Base-by-base conservation (phyloP, 768 basidiomycete species). In the Suillus lakei region DNA sequence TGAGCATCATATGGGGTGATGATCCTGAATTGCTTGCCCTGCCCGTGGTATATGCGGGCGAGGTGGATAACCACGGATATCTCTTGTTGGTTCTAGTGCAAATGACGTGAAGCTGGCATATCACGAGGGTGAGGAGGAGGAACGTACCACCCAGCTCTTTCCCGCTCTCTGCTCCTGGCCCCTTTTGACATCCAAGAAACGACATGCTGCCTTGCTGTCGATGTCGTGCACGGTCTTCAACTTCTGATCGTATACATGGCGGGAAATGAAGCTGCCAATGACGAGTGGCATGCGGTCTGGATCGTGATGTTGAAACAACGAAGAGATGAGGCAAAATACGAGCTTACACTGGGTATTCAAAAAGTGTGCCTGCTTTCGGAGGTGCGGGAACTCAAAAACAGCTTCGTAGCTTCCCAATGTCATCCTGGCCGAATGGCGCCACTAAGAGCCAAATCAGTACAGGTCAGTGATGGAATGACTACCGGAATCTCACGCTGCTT, bases 1-100 rank as follows among this genome's bases (percentile, higher is more conserved):
- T 95, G 93, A 1, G 80, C 86, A 71, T 91, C 91, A 79, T 95
- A 95, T 0, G 92, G 93, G 6, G 90, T 93, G 56, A 95, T 89
- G 61, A 95, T 85, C 54, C 84, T 81, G 77, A 84, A 93, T 3
- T 78, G 76, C 69, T 79, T 82, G 0, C 73, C 68, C 62, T 80
- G 74, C 2, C 78, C 74, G 70, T 87, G 75, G 46, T 91, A 83
- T 48, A 84, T 75, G 50, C 69, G 67, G 62, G 88, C 88, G 62
- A 94, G 75, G 53, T 84, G 80, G 15, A 89, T 70, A 26, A 89
- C 82, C 61, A 82, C 78, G 48, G 81, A 70, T 68, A 78, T 76
- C 76, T 95, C 93, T 50, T 73, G 67, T 10, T 44, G 54, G 76
- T 94, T 94, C 92, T 94, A 21, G 38, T 3, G n/a, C n/a, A 41